Evolutionary conservation across 371 early-diverging fungal genomes (phyloP).

Genomic region (Mycotypha africana): DNA sequence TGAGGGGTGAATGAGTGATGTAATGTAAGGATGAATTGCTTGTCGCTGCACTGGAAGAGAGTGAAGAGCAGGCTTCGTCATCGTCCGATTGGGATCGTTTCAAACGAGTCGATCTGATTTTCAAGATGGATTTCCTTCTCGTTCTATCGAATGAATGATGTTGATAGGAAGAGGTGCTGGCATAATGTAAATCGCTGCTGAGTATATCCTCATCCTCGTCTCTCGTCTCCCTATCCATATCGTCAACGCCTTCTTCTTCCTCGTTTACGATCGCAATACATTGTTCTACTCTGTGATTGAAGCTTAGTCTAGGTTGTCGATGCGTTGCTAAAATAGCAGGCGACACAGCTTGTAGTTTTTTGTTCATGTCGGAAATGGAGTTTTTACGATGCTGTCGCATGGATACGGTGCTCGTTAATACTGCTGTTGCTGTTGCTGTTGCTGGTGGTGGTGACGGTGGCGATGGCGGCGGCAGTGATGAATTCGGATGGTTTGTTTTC

Average conservation of each 20-base stretch:
- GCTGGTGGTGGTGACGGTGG: too few relatives aligned
- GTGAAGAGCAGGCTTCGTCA: conserved; percentile 26
- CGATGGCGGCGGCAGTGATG: too few relatives aligned
- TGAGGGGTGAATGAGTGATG: conserved; percentile 11
- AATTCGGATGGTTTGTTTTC: background rate
- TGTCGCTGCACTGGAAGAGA: conserved; percentile 14
- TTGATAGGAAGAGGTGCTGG: background rate
- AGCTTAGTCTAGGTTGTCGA: conserved; percentile 56
- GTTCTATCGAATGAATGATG: background rate
- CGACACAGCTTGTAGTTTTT: conserved; percentile 37
- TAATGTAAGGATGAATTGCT: conserved; percentile 2
- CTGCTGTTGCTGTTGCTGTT: background rate
- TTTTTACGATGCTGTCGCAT: conserved; percentile 19
- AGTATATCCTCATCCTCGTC: conserved; percentile 8
- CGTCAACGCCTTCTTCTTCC: conserved; percentile 11
- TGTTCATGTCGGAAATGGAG: conserved; percentile 42
- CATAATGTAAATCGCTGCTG: background rate
- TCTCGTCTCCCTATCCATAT: conserved; percentile 1
- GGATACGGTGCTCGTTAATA: conserved; percentile 15
- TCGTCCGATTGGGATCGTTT: conserved; percentile 38
- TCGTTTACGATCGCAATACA: conserved; percentile 38
- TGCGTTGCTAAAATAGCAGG: conserved; percentile 47
- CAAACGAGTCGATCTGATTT: conserved; percentile 38
- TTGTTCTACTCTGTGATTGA: conserved; percentile 63
- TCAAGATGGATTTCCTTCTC: conserved; percentile 27